A percentile compares a stretch with the other conserved stretches of the same genome.
phyloP scores from a whole-genome alignment of 2,329 filamentous ascomycete genomes.

The Drechslera avenae region DNA sequence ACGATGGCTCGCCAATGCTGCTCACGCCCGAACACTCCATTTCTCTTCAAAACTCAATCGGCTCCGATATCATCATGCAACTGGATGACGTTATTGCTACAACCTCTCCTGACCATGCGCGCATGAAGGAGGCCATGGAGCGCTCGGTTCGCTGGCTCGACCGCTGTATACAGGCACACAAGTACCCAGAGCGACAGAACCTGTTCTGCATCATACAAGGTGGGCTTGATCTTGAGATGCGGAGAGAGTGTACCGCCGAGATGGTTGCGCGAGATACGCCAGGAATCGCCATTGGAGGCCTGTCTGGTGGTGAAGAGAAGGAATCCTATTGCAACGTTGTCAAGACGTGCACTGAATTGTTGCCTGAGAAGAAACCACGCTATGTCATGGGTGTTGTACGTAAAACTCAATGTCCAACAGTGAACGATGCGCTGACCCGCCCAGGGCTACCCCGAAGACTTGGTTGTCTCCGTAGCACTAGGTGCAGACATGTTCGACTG shows the following conservation, averaged over 20 bases:
- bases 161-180: conserved; percentile 88
- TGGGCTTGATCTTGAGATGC: conserved; percentile 85
- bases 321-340: conserved; percentile 91
- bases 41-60: conserved; percentile 92
- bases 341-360: conserved; percentile 77
- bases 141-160: conserved; percentile 95
- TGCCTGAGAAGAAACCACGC: conserved; percentile 91
- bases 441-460: conserved; percentile 88
- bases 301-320: conserved; percentile 95
- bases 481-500: conserved; percentile 99
- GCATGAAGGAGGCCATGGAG: conserved; percentile 95
- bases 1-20: conserved; percentile 94
- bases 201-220: conserved; percentile 99
- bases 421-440: conserved; percentile 22
- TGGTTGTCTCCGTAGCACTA: conserved; percentile 89
- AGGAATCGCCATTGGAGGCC: conserved; percentile 92
- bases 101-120: conserved; percentile 83
- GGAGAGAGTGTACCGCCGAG: conserved; percentile 78
- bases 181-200: conserved; percentile 81
- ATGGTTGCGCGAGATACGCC: conserved; percentile 93
- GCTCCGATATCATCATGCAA: conserved; percentile 99
- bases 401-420: not conserved
- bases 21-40: conserved; percentile 98
- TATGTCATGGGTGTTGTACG: conserved; percentile 95
- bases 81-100: conserved; percentile 97